Base-by-base conservation (phyloP, 2,329 filamentous ascomycete genomes). In the Aureobasidium zeae region DNA sequence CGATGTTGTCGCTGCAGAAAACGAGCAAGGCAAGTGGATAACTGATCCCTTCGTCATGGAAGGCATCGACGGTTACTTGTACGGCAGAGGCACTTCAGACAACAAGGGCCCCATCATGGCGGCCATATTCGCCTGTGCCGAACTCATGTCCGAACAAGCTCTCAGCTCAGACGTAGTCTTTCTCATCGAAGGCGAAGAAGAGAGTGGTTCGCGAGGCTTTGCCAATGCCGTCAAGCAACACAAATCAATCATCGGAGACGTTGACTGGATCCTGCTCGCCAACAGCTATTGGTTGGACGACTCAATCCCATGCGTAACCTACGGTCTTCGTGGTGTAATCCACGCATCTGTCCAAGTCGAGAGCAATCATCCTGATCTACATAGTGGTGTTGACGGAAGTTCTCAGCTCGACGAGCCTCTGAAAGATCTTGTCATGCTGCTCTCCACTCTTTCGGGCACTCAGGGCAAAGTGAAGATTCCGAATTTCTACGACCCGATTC, bases 201-300 rank as follows among this genome's bases (percentile, higher is more conserved):
- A 98, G 61, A 88, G 83, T 33, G 91, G 91, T 0, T 95, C 88
- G 1, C 76, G 87, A 20, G 89, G 91, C 0, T 96, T 98, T 57
- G 81, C 85, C 51, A 78, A 89, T 53, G 84, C 86, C 0, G 80
- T 98, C 12, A 76, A 74, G 52, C 74, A 77, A 50, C 79, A 91
- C 63, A 94, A 94, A 61, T 72, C 81, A 11, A 72, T 86, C 17
- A 94, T 98, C 53, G 91, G 91, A 1, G 72, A 85, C 8, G 79
- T 98, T 2, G 89, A 98, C 63, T 96, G 91, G 70, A 91, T 98
- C 44, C 68, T 98, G 22, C 70, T 98, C 26, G 89, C 91, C 16
- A 98, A 98, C 68, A 95, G 88, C 63, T 98, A 98, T 68, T 98
- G 91, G 91, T 73, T 98, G 1, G 87, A 96, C 57, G 89, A 98